phyloP scores from a whole-genome alignment of 768 basidiomycete species.

The Pisolithus albus region DNA sequence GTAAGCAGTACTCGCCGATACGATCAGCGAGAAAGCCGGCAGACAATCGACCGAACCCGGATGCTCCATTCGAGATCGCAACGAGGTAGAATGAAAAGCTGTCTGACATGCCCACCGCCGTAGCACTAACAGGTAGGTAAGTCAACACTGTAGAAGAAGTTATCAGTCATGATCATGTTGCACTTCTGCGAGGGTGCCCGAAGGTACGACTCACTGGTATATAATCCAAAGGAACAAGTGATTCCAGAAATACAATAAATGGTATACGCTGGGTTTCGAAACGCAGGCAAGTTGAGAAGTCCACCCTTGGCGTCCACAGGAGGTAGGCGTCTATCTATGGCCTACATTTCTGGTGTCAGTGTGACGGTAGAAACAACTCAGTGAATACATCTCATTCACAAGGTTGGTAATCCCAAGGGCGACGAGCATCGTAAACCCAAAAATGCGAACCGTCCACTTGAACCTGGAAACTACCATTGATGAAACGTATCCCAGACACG shows the following conservation, averaged over 20 bases:
- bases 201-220: constrained; percentile 42
- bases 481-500: neutral
- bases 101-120: constrained; percentile 29
- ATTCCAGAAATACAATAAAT: constrained; percentile 54
- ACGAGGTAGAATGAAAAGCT: constrained; percentile 59
- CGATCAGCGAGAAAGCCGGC: constrained; percentile 50
- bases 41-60: constrained; percentile 52
- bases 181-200: neutral
- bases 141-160: constrained; percentile 43
- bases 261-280: constrained; percentile 41
- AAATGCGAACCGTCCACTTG: constrained; percentile 66
- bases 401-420: constrained; percentile 51
- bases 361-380: too few relatives aligned
- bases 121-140: constrained; percentile 43
- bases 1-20: constrained; percentile 30
- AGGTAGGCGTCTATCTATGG: constrained; percentile 43
- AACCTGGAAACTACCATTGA: constrained; percentile 39
- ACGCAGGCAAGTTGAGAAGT: constrained; percentile 48
- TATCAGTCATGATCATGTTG: neutral
- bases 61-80: constrained; percentile 61
- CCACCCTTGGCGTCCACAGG: constrained; percentile 49
- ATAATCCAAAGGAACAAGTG: constrained; percentile 59
- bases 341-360: constrained; percentile 8
- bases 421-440: constrained; percentile 55
- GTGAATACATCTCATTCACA: constrained; percentile 26